phyloP scores from a whole-genome alignment of 805 yeast genomes.

The Candida hungchunana region DNA sequence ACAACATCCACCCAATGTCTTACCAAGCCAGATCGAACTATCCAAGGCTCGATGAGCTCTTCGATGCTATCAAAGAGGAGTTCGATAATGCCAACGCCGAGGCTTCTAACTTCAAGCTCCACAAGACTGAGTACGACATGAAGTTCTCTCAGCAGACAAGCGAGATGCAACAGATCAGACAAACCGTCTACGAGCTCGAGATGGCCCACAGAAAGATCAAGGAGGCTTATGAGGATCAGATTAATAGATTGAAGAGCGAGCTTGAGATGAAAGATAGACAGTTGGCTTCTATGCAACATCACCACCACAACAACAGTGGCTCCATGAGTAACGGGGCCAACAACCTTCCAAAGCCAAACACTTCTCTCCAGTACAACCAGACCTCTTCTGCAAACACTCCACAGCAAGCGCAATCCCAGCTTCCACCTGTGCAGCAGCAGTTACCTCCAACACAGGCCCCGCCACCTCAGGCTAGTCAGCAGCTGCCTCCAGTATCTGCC shows the following conservation, averaged over 20 bases:
- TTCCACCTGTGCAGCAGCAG: slow-evolving; percentile 32
- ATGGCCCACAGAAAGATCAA: slow-evolving; percentile 92
- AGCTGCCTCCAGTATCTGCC: slow-evolving; percentile 25
- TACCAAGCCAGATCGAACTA: slow-evolving; percentile 28
- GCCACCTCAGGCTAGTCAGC: slow-evolving; percentile 25
- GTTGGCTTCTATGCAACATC: slow-evolving; percentile 37
- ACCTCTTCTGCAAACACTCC: slow-evolving; percentile 23
- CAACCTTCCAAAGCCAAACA: slow-evolving; percentile 23
- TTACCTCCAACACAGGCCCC: slow-evolving; percentile 24
- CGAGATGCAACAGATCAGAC: slow-evolving; percentile 91
- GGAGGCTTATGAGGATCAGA: slow-evolving; percentile 94
- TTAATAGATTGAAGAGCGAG: slow-evolving; percentile 78
- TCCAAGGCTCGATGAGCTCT: slow-evolving; percentile 61
- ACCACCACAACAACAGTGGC: slow-evolving; percentile 17
- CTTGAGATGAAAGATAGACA: slow-evolving; percentile 75
- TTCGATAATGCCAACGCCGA: slow-evolving; percentile 81
- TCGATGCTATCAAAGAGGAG: slow-evolving; percentile 90
- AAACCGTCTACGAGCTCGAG: slow-evolving; percentile 90
- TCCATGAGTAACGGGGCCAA: slow-evolving; percentile 24
- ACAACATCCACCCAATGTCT: slow-evolving; percentile 21
- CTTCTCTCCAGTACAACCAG: slow-evolving; percentile 15
- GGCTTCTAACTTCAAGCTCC: slow-evolving; percentile 80
- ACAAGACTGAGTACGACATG: slow-evolving; percentile 88
- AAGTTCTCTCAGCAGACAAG: slow-evolving; percentile 88
- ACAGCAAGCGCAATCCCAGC: slow-evolving; percentile 32